Base-by-base conservation (phyloP, 1,284 basidiomycete genomes). In the Malassezia cuniculi region DNA sequence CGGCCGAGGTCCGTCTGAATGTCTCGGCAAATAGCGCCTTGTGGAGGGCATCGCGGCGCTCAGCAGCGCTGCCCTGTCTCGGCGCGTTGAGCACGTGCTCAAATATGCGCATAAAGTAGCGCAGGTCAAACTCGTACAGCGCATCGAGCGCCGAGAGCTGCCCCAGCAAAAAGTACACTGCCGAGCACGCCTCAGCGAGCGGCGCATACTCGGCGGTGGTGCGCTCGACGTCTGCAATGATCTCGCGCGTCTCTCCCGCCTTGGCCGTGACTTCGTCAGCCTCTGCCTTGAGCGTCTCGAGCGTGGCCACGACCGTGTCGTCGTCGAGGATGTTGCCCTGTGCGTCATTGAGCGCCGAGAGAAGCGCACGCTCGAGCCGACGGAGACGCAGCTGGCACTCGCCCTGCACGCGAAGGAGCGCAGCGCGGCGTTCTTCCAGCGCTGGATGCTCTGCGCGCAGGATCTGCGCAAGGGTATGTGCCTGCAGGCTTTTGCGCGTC, bases 91-190 rank as follows among this genome's bases (percentile, higher is more conserved):
- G 76, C 40, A 95, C 79, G 55, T 82, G 85, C 71, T 95, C 85
- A 70, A 99, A 97, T 57, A 97, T 90, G 66, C 94, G 87, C 47
- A 95, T 77, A 80, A 97, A 99, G 74, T 93, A 95, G 28, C 77
- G 80, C 36, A 99, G 76, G 1, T 90, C 95, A 74, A 97, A 99
- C 68, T 95, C 86, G 68, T 99, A 99, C 72, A 97, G 97, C 71
- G 95, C 90, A 62, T 93, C 86, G 71, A 95, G 78, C 36, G 82
- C 74, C 58, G 86, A 81, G 34, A 97, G 76, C 62, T 94, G 89
- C 63, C 95, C 89, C 49, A 99, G 74, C 39, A 93, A 82, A 71
- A 99, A 99, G 76, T 89, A 99, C 36, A 95, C 80, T 2, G 86
- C 80, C 63, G 87, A 93, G 74, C 89, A 94, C 1, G 89, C 87